Evolutionary conservation across 306 rosid species (phyloP).

Genomic region (Cucurbita moschata): DNA sequence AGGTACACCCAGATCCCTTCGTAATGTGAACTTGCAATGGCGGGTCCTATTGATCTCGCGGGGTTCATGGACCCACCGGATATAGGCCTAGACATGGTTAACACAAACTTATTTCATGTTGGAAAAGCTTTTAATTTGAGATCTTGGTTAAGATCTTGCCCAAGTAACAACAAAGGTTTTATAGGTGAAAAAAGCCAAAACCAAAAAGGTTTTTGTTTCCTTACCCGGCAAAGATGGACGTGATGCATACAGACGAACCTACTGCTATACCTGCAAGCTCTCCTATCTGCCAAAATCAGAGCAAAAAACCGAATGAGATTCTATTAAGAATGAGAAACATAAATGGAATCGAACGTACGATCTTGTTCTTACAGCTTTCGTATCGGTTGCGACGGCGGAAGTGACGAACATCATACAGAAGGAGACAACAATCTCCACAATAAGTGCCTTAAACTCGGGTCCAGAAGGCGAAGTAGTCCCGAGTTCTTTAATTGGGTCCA

Average conservation of each 20-base stretch:
- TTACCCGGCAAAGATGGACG: conserved; percentile 81
- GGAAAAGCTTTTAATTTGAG: too few relatives aligned
- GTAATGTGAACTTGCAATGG: conserved; percentile 41
- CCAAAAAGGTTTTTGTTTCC: neutral
- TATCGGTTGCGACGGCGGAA: conserved; percentile 58
- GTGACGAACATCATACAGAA: conserved; percentile 63
- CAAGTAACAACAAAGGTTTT: neutral
- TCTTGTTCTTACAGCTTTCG: conserved; percentile 42
- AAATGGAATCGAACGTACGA: too few relatives aligned
- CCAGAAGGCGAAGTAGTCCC: conserved; percentile 61
- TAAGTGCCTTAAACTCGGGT: conserved; percentile 38
- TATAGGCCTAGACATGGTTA: conserved; percentile 39
- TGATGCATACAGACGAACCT: conserved; percentile 59
- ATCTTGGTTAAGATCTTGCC: neutral
- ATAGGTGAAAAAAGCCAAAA: neutral
- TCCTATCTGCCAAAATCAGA: conserved; percentile 26
- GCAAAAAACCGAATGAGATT: too few relatives aligned
- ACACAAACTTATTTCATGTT: too few relatives aligned
- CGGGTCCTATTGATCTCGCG: conserved; percentile 78
- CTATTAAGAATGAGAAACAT: too few relatives aligned
- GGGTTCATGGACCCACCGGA: conserved; percentile 95
- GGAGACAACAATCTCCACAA: conserved; percentile 49
- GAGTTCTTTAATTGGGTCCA: conserved; percentile 33
- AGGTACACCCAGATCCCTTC: conserved; percentile 58
- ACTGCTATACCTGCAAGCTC: conserved; percentile 69